These are phyloP conservation scores for Oryza australiensis DNA, from an alignment of 176 grass and related monocot species.

Conservation along the genomic window DNA sequence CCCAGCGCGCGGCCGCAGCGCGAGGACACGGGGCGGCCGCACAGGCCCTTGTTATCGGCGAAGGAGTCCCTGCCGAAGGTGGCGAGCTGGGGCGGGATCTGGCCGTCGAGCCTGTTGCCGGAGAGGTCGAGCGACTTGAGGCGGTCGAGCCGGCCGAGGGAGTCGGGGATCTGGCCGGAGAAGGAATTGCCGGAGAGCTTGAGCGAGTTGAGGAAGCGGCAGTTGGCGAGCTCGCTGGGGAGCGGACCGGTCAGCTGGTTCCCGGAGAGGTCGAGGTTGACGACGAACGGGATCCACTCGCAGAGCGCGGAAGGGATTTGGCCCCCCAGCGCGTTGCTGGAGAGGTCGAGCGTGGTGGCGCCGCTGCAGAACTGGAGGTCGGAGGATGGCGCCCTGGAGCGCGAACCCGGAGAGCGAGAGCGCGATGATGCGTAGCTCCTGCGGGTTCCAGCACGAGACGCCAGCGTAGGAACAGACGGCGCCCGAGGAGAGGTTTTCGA, in stretches of 20 bases:
- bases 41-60: constrained; percentile 57
- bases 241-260: constrained; percentile 61
- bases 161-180: constrained; percentile 64
- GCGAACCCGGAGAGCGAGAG: constrained; percentile 58
- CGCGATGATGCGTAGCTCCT: constrained; percentile 69
- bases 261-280: constrained; percentile 67
- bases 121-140: constrained; percentile 82
- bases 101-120: constrained; percentile 56
- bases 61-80: constrained; percentile 50
- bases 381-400: constrained; percentile 53
- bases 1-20: constrained; percentile 38
- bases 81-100: constrained; percentile 57
- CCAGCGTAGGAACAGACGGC: constrained; percentile 62
- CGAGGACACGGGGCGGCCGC: constrained; percentile 62
- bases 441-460: constrained; percentile 70
- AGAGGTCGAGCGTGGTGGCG: constrained; percentile 70
- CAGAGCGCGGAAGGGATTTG: constrained; percentile 58
- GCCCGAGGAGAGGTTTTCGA: constrained; percentile 50
- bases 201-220: constrained; percentile 74
- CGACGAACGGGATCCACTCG: constrained; percentile 78
- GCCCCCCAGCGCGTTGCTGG: constrained; percentile 49
- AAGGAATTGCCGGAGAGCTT: constrained; percentile 57
- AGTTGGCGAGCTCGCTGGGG: constrained; percentile 73
- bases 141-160: constrained; percentile 62
- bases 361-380: constrained; percentile 65